A percentile compares a stretch with the other conserved stretches of the same genome.
Evolutionary conservation across 257 asterid genomes (phyloP).

Genomic region (Nicotiana benthamiana): DNA sequence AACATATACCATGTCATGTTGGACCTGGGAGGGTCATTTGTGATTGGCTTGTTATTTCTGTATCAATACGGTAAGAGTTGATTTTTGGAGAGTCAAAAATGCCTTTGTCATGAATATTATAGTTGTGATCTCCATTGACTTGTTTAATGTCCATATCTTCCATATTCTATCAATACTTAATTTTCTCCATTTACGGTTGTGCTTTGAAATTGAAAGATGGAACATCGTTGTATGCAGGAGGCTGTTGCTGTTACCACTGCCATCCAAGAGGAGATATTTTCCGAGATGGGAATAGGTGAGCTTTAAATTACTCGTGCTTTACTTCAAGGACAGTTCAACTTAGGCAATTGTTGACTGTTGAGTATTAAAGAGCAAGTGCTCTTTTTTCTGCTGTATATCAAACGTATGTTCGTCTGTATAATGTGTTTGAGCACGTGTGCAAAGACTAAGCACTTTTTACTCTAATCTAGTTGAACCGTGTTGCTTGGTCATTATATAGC

Average conservation of each 20-base stretch:
- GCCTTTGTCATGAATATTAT: too few species aligned
- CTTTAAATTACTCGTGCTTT: not conserved
- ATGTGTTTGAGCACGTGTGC: not conserved
- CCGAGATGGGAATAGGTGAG: slow-evolving; percentile 87
- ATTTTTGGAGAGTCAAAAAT: too few species aligned
- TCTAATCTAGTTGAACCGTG: not conserved
- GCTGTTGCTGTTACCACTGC: slow-evolving; percentile 78
- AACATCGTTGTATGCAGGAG: slow-evolving; percentile 37
- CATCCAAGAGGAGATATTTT: slow-evolving; percentile 79
- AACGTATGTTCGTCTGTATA: not conserved
- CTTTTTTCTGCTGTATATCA: too few species aligned
- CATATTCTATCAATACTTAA: too few species aligned
- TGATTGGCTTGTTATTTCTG: too few species aligned
- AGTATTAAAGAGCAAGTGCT: not conserved
- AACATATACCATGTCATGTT: too few species aligned
- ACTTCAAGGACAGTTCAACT: not conserved
- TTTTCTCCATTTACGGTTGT: not conserved
- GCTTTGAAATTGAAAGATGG: not conserved
- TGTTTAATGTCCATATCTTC: too few species aligned
- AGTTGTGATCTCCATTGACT: too few species aligned
- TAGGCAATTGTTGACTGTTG: not conserved
- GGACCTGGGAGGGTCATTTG: too few species aligned
- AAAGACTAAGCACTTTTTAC: not conserved
- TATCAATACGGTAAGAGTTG: too few species aligned
- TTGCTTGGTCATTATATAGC: not conserved